Evolutionary conservation across 345 rosid species (phyloP).

Genomic region (Brassica juncea): DNA sequence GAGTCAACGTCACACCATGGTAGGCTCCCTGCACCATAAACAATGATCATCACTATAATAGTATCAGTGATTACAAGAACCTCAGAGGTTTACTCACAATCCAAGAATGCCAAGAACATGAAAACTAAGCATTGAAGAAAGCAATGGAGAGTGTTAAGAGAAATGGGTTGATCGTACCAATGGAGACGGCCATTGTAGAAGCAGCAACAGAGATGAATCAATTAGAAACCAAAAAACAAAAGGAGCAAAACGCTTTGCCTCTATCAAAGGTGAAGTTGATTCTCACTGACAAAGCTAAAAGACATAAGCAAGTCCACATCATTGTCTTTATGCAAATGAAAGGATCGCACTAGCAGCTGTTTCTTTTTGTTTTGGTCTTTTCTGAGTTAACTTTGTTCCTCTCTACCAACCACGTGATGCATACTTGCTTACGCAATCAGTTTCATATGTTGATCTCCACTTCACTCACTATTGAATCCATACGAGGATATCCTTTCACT

Average conservation of each 20-base stretch:
- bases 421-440: not conserved
- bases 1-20: conserved; percentile 62
- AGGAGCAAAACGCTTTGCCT: not conserved
- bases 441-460: not conserved
- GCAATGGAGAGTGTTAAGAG: not conserved
- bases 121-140: not conserved
- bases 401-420: not conserved
- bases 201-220: conserved; percentile 15
- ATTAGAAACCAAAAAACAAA: not conserved
- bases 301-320: not conserved
- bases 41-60: not conserved
- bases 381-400: not conserved
- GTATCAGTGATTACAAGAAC: conserved; percentile 12
- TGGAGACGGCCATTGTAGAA: conserved; percentile 35
- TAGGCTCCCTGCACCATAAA: conserved; percentile 47
- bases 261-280: not conserved
- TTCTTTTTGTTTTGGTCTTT: not conserved
- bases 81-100: not conserved
- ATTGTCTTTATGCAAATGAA: not conserved
- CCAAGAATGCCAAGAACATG: conserved; percentile 17
- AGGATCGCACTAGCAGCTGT: not conserved
- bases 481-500: not conserved
- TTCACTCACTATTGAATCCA: not conserved
- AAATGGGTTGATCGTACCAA: conserved; percentile 13
- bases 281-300: not conserved